These are phyloP conservation scores for Magnusiomyces ingens DNA, from an alignment of 1,139 yeast genomes.

Conservation along the genomic window DNA sequence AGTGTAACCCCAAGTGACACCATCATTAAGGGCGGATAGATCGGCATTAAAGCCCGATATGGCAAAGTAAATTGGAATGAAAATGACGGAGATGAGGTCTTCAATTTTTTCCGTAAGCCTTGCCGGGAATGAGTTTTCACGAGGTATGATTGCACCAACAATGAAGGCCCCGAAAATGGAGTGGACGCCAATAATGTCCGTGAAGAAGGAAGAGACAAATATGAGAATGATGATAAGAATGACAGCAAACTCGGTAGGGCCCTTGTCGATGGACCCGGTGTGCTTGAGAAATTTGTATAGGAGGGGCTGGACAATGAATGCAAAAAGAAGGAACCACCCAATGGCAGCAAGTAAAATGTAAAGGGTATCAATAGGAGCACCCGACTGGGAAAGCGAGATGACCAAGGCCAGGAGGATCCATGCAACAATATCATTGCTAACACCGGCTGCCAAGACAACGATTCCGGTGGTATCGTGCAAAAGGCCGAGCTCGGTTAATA, in stretches of 20 bases:
- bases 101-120: slow-evolving; percentile 67
- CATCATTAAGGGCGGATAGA: slow-evolving; percentile 53
- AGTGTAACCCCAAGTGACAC: slow-evolving; percentile 71
- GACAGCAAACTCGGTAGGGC: slow-evolving; percentile 61
- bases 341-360: slow-evolving; percentile 57
- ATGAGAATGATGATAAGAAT: slow-evolving; percentile 49
- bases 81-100: slow-evolving; percentile 60
- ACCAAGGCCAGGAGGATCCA: slow-evolving; percentile 73
- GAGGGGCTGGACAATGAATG: slow-evolving; percentile 48
- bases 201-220: slow-evolving; percentile 63
- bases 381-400: slow-evolving; percentile 66
- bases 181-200: slow-evolving; percentile 76
- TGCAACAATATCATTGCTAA: slow-evolving; percentile 71
- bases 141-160: slow-evolving; percentile 66
- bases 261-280: slow-evolving; percentile 47
- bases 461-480: slow-evolving; percentile 69
- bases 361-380: slow-evolving; percentile 59
- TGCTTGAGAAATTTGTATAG: slow-evolving; percentile 42
- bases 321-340: slow-evolving; percentile 60
- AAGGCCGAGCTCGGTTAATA: slow-evolving; percentile 62
- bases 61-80: slow-evolving; percentile 73
- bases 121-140: slow-evolving; percentile 66
- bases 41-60: slow-evolving; percentile 68
- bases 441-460: slow-evolving; percentile 76
- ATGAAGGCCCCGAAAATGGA: slow-evolving; percentile 79